Base-by-base conservation (phyloP, 768 basidiomycete species). In the Podaxis sp. region DNA sequence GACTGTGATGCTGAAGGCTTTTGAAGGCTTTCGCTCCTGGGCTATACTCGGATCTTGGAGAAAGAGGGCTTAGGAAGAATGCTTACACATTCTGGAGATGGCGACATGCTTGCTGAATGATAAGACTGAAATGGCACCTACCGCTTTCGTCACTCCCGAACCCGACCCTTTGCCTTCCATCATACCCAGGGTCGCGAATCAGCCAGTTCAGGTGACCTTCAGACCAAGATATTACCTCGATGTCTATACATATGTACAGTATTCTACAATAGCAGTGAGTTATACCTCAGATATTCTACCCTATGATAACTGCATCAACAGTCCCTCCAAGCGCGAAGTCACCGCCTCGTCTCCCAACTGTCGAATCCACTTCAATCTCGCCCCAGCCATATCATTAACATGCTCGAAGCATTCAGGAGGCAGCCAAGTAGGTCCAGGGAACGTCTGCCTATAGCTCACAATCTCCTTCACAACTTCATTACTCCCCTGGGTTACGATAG, bases 391-490 rank as follows among this genome's bases (percentile, higher is more conserved):
- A 15, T 67, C 73, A 26, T 65, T 69, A 1, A 66, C 66, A 4
- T 66, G 68, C 39, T 74, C 74, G 68, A 84, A 87, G 67, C 88
- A 90, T 5, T 59, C 58, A 0, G 87, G 88, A 22, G 84, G 82
- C 28, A 82, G 65, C 36, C 83, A 51, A 39, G 79, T 71, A 1
- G 63, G 59, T 12, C 76, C 79, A 30, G 73, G 67, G 28, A 65
- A 59, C 30, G 65, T 69, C 71, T 90, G 89, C 30, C 75, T 77
- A 74, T 94, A 94, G 51, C 68, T 66, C 59, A 87, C 74, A 38
- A 93, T 75, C 33, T 87, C 83, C 65, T 73, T 73, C 22, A 90
- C 78, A 17, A 80, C 71, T 4, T 80, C 77, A 44, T 67, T 68
- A 13, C 74, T 73, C 0, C 86, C 87, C 67, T 84, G 85, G 15